Evolutionary conservation across 1,284 basidiomycete species (phyloP), one percentile per base, ranked within the genome.

Genomic region (Rhodotorula sp.): DNA sequence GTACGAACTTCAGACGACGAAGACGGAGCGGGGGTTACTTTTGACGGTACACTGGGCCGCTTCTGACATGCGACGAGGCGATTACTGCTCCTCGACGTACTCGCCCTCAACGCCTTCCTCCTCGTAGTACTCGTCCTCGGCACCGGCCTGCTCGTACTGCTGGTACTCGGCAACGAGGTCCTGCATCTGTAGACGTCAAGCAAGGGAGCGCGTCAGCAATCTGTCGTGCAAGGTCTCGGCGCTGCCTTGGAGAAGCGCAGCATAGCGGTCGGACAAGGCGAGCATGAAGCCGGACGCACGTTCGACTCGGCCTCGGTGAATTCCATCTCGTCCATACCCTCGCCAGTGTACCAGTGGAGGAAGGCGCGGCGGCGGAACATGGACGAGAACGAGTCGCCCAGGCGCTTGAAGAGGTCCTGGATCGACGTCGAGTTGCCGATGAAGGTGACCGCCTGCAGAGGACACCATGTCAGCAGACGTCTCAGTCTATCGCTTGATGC

Each of bases 241-340:
- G 34, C 34, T 34, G 34, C 34, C 34, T 34, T 34, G 3, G 5
- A 34, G 3, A 34, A 34, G 34, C 34, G 34, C 5, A 5, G 34
- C 34, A 34, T 5, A 34, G 34, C 2, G 34, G 5, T 34, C 3
- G 34, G 5, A 34, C 3, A 34, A 34, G 50, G 17, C 21, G 23
- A 52, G 42, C 53, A 21, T 19, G 50, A 23, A 21, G 50, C 21
- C 21, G 25, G 23, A 21, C 25, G 50, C 50, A 87, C 83, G 80
- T 93, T 92, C 79, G 89, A 91, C 82, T 92, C 91, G 0, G 91
- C 75, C 65, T 78, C 76, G 59, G 77, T 76, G 72, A 79, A 77
- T 60, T 80, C 93, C 90, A 97, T 93, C 88, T 97, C 95, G 84
- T 97, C 94, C 95, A 97, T 97, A 83, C 95, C 94, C 86, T 96